Evolutionary conservation across 805 yeast species (phyloP).

Genomic region (Candida easanensis): DNA sequence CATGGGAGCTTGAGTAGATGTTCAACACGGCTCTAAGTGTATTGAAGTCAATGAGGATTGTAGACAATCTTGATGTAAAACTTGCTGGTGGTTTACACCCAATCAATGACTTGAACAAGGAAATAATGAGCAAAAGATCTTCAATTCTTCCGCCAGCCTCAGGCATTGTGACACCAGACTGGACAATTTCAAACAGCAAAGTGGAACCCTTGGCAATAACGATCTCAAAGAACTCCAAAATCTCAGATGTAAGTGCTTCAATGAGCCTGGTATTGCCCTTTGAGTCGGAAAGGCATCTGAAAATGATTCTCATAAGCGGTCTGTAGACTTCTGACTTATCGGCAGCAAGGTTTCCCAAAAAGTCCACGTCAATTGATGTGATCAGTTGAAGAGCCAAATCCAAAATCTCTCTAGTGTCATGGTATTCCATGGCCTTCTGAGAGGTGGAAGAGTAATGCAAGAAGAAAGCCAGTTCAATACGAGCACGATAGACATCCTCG

Average conservation of each 20-base stretch:
- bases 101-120: slow-evolving; percentile 60
- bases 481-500: slow-evolving; percentile 50
- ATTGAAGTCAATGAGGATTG: slow-evolving; percentile 52
- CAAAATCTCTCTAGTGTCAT: slow-evolving; percentile 22
- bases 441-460: slow-evolving; percentile 19
- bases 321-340: slow-evolving; percentile 45
- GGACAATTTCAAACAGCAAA: slow-evolving; percentile 54
- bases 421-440: slow-evolving; percentile 14
- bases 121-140: slow-evolving; percentile 60
- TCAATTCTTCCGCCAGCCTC: slow-evolving; percentile 50
- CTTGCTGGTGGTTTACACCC: slow-evolving; percentile 44
- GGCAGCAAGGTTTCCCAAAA: slow-evolving; percentile 39
- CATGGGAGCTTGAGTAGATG: slow-evolving; percentile 66
- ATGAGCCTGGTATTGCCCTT: slow-evolving; percentile 40
- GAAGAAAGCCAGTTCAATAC: slow-evolving; percentile 66
- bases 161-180: slow-evolving; percentile 45
- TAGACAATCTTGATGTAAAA: slow-evolving; percentile 49
- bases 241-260: slow-evolving; percentile 47
- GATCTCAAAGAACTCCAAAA: slow-evolving; percentile 56
- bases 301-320: slow-evolving; percentile 58
- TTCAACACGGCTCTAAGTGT: slow-evolving; percentile 60
- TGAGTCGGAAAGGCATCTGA: slow-evolving; percentile 45
- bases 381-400: slow-evolving; percentile 41
- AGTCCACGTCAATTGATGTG: slow-evolving; percentile 47
- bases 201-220: slow-evolving; percentile 68